Evolutionary conservation across 306 rosid genomes (phyloP), one percentile per base, ranked within the genome.

Genomic region (Castanea crenata): DNA sequence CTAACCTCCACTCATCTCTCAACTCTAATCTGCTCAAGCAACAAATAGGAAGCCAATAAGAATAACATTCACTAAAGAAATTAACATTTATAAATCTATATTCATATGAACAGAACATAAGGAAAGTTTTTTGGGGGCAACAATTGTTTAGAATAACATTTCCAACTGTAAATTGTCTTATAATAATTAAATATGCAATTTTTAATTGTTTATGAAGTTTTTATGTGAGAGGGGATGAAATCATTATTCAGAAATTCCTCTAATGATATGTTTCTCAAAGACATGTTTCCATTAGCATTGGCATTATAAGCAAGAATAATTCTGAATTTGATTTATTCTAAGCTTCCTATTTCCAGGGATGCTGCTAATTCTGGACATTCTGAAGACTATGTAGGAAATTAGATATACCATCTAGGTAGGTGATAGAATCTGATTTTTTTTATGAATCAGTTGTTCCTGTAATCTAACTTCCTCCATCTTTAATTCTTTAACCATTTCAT

Each of bases 1-100:
- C 93, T 46, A 91, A 79, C 84, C 99, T 92, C 97, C 93, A 84
- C 83, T 94, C 92, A 18, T 92, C 97, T 85, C 99, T 91, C 84
- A 94, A 85, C 70, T 90, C 89, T 84, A 94, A 89, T 83, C 98
- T 94, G 94, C 86, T 73, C 73, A 74, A 76, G 82, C 70, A 75
- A 85, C 70, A 82, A 77, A 65, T 52, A 69, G 51, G 44, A 83
- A 65, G 62, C 63, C 72, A 69, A 82, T 61, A 67, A 85, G 79
- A 71, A 78, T 25, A 80, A 55, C 73, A 69, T 77, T 79, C 59
- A 21, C 31, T 68, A 68, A 54, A 71, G 73, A n/a, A 78, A 73
- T 23, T 10, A 20, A 79, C 69, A 68, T 70, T 74, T 59, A 75
- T 49, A 71, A 71, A 69, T 21, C 55, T 16, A 65, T 15, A 20